Evolutionary conservation across 257 asterid species (phyloP).

Genomic region (Leptodermis oblonga): DNA sequence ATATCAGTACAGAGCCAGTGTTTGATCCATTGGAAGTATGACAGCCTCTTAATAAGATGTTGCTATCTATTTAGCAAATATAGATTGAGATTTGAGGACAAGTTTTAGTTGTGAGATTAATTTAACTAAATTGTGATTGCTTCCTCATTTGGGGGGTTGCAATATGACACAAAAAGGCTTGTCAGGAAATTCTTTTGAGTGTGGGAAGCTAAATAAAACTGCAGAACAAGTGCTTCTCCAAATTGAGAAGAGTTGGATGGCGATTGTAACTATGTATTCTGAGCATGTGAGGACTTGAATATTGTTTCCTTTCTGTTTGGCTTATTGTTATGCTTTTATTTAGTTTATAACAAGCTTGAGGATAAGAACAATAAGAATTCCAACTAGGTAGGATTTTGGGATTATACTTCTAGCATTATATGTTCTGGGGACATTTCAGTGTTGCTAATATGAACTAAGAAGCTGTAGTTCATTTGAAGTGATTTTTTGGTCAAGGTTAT

Average conservation of each 20-base stretch:
- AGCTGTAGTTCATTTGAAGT: neutral
- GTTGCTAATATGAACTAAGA: neutral
- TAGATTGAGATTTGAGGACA: neutral
- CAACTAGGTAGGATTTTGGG: neutral
- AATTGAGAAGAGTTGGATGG: neutral
- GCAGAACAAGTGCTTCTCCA: neutral
- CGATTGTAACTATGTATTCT: neutral
- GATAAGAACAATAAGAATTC: neutral
- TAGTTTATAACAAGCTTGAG: neutral
- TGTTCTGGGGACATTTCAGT: neutral
- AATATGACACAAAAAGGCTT: neutral
- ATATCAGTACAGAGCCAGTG: neutral
- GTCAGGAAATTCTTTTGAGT: neutral
- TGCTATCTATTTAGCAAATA: neutral
- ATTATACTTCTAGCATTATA: neutral
- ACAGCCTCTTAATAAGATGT: neutral
- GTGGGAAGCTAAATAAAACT: slow-evolving; percentile 2
- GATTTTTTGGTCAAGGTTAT: neutral
- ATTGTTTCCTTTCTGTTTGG: neutral
- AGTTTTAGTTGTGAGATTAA: neutral
- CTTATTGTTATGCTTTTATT: neutral
- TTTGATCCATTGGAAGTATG: neutral
- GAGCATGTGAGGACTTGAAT: neutral
- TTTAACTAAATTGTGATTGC: neutral
- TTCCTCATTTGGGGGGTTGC: neutral